Evolutionary conservation across 805 yeast genomes (phyloP), one percentile per base, ranked within the genome.

Genomic region (Yamadazyma scolyti): DNA sequence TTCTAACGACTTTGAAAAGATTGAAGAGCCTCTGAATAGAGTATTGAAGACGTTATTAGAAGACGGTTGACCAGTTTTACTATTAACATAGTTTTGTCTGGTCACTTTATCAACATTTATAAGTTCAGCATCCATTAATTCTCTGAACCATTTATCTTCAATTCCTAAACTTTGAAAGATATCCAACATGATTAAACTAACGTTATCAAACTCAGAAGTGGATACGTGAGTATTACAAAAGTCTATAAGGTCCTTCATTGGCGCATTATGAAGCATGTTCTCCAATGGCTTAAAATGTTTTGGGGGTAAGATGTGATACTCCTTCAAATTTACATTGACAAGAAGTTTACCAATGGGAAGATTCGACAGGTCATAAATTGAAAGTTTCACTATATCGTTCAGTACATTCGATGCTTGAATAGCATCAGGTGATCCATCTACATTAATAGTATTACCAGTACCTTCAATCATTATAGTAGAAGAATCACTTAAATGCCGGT

Each of bases 1-100:
- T 47, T 90, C 98, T 33, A 89, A 53, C 0, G 95, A 71, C 50
- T 85, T 85, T 0, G 96, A 80, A 38, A 93, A 66, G 4, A 90
- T 68, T 1, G 95, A 79, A 34, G 86, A 83, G 0, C 96, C 96
- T 44, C 98, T 68, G 48, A 90, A 90, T 10, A 60, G 43, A 1
- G 66, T 60, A 37, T 60, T 60, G 45, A 60, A 60, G 2, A 58
- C 66, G 40, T 60, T 60, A 34, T 54, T 58, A 15, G 49, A 42
- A 0, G 57, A 43, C n/a, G 45, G 26, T 23, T 35, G 21, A 9
- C 33, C 11, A 16, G 15, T 25, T 9, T 16, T 52, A 17, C 54
- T 46, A 27, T 52, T 56, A n/a, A 49, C 48, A 32, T 70, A 59
- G 36, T 64, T 61, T 30, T 64, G 68, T 23, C 73, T 47, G 2